These are phyloP conservation scores for Candida dendrica DNA, from an alignment of 805 yeast genomes.

Conservation along the genomic window DNA sequence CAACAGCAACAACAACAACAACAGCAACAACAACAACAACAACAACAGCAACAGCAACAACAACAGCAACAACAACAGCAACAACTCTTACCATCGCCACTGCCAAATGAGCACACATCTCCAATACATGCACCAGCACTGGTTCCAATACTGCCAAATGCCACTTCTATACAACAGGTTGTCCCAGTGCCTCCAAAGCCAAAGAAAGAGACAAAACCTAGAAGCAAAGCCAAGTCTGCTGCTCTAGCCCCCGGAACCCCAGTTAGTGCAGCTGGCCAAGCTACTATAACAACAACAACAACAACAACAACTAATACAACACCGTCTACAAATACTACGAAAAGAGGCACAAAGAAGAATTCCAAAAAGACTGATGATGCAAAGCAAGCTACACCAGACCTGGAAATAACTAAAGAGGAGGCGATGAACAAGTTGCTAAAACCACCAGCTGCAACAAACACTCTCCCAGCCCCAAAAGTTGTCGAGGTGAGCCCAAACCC, in stretches of 20 bases:
- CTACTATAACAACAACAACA: too few species aligned
- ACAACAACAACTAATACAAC: background rate
- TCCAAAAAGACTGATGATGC: background rate
- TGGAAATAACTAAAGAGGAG: slow-evolving; percentile 10
- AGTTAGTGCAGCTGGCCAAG: too few species aligned
- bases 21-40: background rate
- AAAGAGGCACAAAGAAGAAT: background rate
- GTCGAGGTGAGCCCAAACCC: slow-evolving; percentile 6
- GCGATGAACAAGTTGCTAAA: slow-evolving; percentile 14
- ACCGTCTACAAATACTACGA: background rate
- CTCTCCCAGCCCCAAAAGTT: slow-evolving; percentile 14
- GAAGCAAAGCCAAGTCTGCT: background rate
- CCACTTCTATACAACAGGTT: background rate
- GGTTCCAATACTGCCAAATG: background rate
- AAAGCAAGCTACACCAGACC: background rate
- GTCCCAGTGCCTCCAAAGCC: background rate
- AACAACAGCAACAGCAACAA: background rate
- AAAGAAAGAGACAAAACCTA: background rate
- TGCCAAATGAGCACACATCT: too few species aligned
- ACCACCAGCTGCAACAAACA: slow-evolving; percentile 11
- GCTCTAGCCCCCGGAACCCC: too few species aligned
- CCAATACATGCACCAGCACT: background rate
- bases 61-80: too few species aligned
- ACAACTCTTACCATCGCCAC: too few species aligned
- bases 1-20: background rate